Conservation (phyloP, 2,329 filamentous ascomycete species). For the Saccharata proteae region DNA sequence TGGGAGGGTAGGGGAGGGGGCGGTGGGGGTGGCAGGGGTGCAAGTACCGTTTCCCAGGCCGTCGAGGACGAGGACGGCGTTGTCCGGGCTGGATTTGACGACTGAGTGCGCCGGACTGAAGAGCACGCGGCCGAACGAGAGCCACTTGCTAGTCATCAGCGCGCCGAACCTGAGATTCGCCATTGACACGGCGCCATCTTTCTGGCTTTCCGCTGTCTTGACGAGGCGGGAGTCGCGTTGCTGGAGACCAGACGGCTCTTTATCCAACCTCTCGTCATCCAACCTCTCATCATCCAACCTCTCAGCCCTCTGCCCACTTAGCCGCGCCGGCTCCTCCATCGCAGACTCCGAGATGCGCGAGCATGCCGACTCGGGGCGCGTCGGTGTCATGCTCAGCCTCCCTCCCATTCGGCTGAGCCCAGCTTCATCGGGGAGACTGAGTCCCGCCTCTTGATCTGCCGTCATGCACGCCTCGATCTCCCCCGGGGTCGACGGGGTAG, state of each 20-base stretch:
- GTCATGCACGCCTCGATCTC: too few relatives aligned
- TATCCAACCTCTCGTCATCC: too few relatives aligned
- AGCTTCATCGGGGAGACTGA: too few relatives aligned
- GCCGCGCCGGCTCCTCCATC: too few relatives aligned
- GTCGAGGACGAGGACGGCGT: constrained; percentile 64
- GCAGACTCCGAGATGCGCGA: too few relatives aligned
- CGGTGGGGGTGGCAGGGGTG: background rate
- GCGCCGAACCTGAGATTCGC: constrained; percentile 70
- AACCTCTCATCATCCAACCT: too few relatives aligned
- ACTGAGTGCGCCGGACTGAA: constrained; percentile 71
- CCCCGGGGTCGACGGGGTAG: constrained; percentile 17
- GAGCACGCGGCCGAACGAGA: constrained; percentile 71
- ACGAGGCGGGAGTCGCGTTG: constrained; percentile 47
- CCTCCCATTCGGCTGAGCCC: too few relatives aligned
- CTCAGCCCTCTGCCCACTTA: too few relatives aligned
- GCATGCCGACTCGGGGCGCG: background rate
- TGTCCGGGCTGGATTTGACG: constrained; percentile 45
- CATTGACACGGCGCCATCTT: constrained; percentile 36
- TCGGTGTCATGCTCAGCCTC: background rate
- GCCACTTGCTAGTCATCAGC: constrained; percentile 78
- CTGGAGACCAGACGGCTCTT: background rate
- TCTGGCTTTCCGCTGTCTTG: constrained; percentile 26
- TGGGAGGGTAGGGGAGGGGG: constrained; percentile 8
- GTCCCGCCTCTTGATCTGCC: too few relatives aligned
- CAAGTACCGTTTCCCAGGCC: constrained; percentile 58